Base-by-base conservation (phyloP, 2,329 filamentous ascomycete genomes). In the Coleophoma eucalyptorum region DNA sequence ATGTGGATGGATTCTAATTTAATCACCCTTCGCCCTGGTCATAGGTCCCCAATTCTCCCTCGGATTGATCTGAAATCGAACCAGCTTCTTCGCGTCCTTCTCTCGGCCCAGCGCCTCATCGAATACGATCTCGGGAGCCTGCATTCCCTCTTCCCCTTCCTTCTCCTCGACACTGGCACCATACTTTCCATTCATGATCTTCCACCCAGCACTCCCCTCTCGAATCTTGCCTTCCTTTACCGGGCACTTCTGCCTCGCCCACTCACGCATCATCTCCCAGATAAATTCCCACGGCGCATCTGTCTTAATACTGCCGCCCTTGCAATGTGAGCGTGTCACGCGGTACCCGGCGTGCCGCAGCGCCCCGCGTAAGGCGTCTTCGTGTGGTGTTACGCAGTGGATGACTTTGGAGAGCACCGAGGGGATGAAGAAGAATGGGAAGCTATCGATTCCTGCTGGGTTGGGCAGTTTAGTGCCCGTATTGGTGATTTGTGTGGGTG, bases 231-330 rank as follows among this genome's bases (percentile, higher is more conserved):
- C 81, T 34, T 85, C 81, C 65, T 89, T 95, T 51, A 96, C 77
- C 0, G 92, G 91, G 0, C 81, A 78, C 62, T 86, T 88, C 65
- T 96, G 90, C 20, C 86, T 81, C 13, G 89, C 82, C 90, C 91
- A 99, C 69, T 96, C 91, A 21, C 89, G 80, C 83, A 97, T 94
- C 26, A 97, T 75, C 65, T 95, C 88, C 92, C 94, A 97, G 44
- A 99, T 80, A 0, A 90, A 84, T 4, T 76, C 76, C 91, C 91
- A 99, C 0, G 92, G 89, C 13, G 94, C 94, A 69, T 97, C 84
- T 0, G 94, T 97, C 73, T 95, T 96, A 69, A 97, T 84, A 62
- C 89, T 94, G 21, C 92, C 93, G 0, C 90, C 80, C 58, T 91
- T 90, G 61, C 90, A 90, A 68, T 99, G 94, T 60, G 89, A 96